Percentiles rank a stretch among this genome's conserved stretches.
Evolutionary conservation across 108 stramenopile genomes (phyloP).

Genomic region (Thalassiosira profunda): DNA sequence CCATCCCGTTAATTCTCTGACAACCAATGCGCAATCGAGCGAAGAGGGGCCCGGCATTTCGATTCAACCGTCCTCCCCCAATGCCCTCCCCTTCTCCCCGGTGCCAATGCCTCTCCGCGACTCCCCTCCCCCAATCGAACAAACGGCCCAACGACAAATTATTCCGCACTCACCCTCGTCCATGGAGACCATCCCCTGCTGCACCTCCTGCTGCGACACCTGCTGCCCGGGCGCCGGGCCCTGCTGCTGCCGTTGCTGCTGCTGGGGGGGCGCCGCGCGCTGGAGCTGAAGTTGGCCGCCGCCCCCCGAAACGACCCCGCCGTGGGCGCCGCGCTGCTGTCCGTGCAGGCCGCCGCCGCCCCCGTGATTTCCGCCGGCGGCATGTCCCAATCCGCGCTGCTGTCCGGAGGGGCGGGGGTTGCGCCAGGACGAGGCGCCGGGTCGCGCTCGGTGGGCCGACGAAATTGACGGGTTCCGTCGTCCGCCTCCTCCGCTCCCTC

Average conservation of each 20-base stretch:
- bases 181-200: conserved; percentile 53
- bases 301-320: conserved; percentile 23
- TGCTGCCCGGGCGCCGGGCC: conserved; percentile 5
- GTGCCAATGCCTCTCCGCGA: too few relatives aligned
- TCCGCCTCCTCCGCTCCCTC: conserved; percentile 3
- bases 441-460: background rate
- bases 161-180: conserved; percentile 48
- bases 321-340: background rate
- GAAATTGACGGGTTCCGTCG: too few relatives aligned
- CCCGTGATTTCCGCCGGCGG: background rate
- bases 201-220: conserved; percentile 22
- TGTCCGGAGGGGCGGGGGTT: background rate
- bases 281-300: conserved; percentile 50
- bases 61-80: too few relatives aligned
- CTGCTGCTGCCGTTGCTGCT: conserved; percentile 21
- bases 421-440: background rate
- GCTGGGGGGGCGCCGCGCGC: conserved; percentile 2
- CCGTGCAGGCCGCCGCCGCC: background rate
- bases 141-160: too few relatives aligned
- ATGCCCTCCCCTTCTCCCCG: too few relatives aligned
- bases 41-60: too few relatives aligned
- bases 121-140: too few relatives aligned
- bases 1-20: too few relatives aligned
- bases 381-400: too few relatives aligned
- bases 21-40: too few relatives aligned